Percentiles rank a stretch among this genome's conserved stretches.
phyloP scores from a whole-genome alignment of 1,284 basidiomycete genomes.

The Ganoderma leucocontextum region DNA sequence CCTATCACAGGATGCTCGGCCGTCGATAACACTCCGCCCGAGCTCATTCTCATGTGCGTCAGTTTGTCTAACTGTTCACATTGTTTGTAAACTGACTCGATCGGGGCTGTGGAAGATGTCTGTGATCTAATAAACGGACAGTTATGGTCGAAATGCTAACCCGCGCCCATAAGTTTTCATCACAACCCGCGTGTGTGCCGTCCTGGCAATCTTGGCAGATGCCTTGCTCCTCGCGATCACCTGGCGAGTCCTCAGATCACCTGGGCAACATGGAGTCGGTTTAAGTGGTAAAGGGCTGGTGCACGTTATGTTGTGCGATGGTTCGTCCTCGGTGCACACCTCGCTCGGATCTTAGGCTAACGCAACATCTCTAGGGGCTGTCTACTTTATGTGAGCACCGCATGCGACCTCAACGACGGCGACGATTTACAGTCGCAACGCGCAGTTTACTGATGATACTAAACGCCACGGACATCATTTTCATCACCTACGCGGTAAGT shows the following conservation, averaged over 20 bases:
- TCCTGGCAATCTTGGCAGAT: not conserved
- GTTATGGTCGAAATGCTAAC: not conserved
- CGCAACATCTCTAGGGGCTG: not conserved
- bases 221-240: constrained; percentile 3
- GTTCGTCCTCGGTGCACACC: not conserved
- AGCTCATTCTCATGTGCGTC: not conserved
- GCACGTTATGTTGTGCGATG: not conserved
- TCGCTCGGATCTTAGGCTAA: not conserved
- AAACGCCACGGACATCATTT: not conserved
- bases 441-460: not conserved
- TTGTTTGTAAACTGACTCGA: not conserved
- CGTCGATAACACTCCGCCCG: not conserved
- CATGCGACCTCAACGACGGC: not conserved
- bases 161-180: not conserved
- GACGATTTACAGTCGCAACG: not conserved
- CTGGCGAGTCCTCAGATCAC: not conserved
- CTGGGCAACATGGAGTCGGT: not conserved
- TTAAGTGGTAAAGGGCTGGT: not conserved
- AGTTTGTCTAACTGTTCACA: not conserved
- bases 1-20: not conserved
- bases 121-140: not conserved
- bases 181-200: not conserved
- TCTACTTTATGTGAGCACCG: not conserved
- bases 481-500: not conserved
- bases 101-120: not conserved